Evolutionary conservation across 148 eudicot genomes (phyloP), one percentile per base, ranked within the genome.

Genomic region (Chenopodium suecicum): DNA sequence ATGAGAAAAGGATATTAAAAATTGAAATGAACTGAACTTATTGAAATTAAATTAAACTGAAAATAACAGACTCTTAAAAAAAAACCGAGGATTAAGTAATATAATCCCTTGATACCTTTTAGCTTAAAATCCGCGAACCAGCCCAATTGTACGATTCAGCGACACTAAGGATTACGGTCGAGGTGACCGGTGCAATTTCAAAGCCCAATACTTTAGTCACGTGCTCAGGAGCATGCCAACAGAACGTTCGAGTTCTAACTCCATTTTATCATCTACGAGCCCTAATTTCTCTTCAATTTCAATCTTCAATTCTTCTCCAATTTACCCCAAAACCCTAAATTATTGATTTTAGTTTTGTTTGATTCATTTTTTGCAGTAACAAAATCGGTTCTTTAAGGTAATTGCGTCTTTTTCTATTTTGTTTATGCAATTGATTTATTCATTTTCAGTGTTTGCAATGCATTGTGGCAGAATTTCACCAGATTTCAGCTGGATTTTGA

Each of bases 261-360:
- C 41, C 44, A 54, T 29, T n/a, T 74, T 74, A 52, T 47, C 22
- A 11, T 8, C 19, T 5, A 50, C 48, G 41, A 74, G 77, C 77
- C 77, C 77, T 74, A 74, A 74, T 74, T 74, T 74, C 54, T 4
- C 77, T 4, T 0, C 10, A 52, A 54, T 14, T 54, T 74, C 4
- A 29, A 25, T 29, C 58, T 9, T 25, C 37, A 74, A 22, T 50
- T 13, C 9, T 52, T 52, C 41, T 70, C 74, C 20, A 7, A 37
- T 70, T 41, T 8, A 20, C 27, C 22, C 2, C 2, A 69, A 37
- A 37, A 37, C 74, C 74, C 50, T 70, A 70, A 70, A 2, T 70
- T 70, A 32, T 41, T 22, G 9, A 62, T n/a, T 62, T 22, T 25
- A 14, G 2, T 68, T 32, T 68, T 31, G 5, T 31, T 31, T 25